Evolutionary conservation across 2,329 filamentous ascomycete genomes (phyloP).

Genomic region (Penicillium sp.): DNA sequence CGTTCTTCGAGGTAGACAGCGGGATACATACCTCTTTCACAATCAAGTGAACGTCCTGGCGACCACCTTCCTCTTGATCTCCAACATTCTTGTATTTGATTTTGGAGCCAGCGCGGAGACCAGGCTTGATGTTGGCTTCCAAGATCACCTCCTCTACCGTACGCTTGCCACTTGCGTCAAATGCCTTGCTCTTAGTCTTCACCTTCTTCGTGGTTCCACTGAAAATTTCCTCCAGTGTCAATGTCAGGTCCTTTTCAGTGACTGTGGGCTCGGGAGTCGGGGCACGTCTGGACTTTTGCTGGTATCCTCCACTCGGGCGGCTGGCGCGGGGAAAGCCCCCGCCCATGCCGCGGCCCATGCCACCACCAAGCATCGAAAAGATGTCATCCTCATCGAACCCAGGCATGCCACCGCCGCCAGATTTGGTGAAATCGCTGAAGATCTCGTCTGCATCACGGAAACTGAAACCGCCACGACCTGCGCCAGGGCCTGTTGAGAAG

Average conservation of each 20-base stretch:
- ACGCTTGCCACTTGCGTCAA: conserved; percentile 75
- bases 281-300: conserved; percentile 30
- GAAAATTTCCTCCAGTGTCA: conserved; percentile 84
- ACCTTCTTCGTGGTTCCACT: conserved; percentile 89
- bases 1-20: not conserved
- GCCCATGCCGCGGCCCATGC: conserved; percentile 40
- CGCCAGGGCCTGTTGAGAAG: conserved; percentile 40
- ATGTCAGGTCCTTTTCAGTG: conserved; percentile 72
- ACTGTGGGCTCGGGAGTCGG: conserved; percentile 80
- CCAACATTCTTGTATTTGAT: conserved; percentile 98
- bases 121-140: conserved; percentile 91
- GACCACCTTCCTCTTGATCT: conserved; percentile 91
- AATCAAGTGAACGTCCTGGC: conserved; percentile 92
- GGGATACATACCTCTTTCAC: conserved; percentile 71
- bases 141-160: conserved; percentile 82
- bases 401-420: conserved; percentile 49
- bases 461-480: conserved; percentile 63
- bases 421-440: conserved; percentile 75
- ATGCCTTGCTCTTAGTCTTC: conserved; percentile 96
- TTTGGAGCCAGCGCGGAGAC: conserved; percentile 93
- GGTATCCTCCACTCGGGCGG: conserved; percentile 26
- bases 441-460: conserved; percentile 81
- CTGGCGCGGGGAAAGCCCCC: conserved; percentile 29
- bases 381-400: conserved; percentile 51
- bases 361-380: conserved; percentile 48